Evolutionary conservation across 495 filamentous ascomycete genomes (phyloP).

Genomic region (Xylaria bambusicola): DNA sequence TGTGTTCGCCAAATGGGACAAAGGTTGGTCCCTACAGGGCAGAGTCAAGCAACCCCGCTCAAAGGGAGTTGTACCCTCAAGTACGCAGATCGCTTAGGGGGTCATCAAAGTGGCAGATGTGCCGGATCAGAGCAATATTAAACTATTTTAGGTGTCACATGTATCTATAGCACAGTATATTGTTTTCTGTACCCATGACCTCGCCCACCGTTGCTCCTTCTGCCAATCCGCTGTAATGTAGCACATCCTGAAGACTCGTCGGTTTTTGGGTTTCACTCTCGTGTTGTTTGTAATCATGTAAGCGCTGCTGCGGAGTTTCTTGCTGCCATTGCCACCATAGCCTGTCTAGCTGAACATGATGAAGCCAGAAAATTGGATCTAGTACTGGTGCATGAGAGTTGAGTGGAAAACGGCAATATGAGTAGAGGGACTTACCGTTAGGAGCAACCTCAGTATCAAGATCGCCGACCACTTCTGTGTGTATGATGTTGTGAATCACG

Average conservation of each 20-base stretch:
- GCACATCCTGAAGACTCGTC: not conserved
- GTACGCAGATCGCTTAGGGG: no score
- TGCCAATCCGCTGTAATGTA: not conserved
- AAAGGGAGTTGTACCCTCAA: no score
- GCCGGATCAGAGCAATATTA: no score
- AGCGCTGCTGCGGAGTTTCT: not conserved
- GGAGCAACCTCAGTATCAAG: not conserved
- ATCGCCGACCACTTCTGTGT: not conserved
- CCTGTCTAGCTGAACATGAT: constrained; percentile 1
- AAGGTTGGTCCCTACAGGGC: not conserved
- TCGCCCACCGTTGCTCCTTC: not conserved
- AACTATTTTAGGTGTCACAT: no score
- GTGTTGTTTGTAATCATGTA: not conserved
- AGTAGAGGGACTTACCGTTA: not conserved
- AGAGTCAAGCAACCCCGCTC: not conserved
- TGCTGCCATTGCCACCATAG: constrained; percentile 5
- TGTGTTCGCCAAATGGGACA: no score
- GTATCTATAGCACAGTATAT: not conserved
- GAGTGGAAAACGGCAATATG: not conserved
- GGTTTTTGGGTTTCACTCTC: not conserved
- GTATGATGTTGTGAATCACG: not conserved
- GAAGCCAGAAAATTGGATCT: constrained; percentile 4
- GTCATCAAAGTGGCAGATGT: no score
- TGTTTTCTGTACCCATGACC: not conserved
- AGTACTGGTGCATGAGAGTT: not conserved